phyloP scores from a whole-genome alignment of 202 grass and related monocot genomes.

The Zoysia matrella region DNA sequence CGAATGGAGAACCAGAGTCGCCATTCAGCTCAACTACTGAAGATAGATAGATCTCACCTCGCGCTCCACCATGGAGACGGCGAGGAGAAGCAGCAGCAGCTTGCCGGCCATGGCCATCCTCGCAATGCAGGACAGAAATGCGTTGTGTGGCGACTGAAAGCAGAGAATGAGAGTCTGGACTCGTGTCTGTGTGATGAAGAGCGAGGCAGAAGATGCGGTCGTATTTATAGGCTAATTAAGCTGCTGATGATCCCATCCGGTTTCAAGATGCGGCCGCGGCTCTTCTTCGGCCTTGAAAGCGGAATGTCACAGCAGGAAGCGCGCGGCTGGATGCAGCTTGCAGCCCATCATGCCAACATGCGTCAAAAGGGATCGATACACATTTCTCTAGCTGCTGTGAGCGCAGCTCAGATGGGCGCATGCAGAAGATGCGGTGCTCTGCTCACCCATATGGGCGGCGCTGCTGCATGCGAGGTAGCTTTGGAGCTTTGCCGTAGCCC shows the following conservation, averaged over 20 bases:
- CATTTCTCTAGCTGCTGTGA: too few relatives aligned
- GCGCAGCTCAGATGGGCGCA: not conserved
- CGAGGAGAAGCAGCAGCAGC: slow-evolving; percentile 55
- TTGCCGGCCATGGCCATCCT: slow-evolving; percentile 50
- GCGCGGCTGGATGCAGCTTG: not conserved
- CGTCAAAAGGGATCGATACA: not conserved
- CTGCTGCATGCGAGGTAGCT: not conserved
- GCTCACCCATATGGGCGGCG: not conserved
- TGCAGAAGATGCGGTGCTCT: not conserved
- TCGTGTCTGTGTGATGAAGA: slow-evolving; percentile 12
- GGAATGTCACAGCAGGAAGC: not conserved
- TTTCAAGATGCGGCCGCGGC: slow-evolving; percentile 1
- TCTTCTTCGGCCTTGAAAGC: not conserved
- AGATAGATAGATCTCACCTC: slow-evolving; percentile 37
- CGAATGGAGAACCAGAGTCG: not conserved
- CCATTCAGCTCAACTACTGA: not conserved
- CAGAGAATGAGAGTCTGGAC: not conserved
- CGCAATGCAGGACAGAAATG: not conserved
- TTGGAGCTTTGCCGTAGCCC: slow-evolving; percentile 17
- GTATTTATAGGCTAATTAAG: slow-evolving; percentile 55
- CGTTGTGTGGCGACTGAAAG: slow-evolving; percentile 25
- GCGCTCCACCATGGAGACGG: slow-evolving; percentile 53
- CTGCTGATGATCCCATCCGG: not conserved
- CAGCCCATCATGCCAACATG: slow-evolving; percentile 32
- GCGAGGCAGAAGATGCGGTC: slow-evolving; percentile 27